Conservation (phyloP, 495 filamentous ascomycete genomes). For the Aspergillus nidulans region DNA sequence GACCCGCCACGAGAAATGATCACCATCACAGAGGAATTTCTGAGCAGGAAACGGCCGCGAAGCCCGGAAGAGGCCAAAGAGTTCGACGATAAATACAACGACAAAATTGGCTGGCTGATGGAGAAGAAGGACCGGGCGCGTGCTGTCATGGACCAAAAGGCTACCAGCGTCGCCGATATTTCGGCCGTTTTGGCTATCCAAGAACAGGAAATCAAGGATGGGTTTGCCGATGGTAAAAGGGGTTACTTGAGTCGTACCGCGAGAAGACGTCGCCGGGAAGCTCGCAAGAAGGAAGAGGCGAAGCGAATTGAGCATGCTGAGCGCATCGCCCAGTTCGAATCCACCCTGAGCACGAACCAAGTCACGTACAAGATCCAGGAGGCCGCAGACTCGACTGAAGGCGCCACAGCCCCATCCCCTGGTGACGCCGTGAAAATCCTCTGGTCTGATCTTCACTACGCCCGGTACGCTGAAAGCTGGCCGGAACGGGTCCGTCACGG, state of each 20-base stretch:
- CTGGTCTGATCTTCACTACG: conserved; percentile 67
- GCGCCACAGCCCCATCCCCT: conserved; percentile 23
- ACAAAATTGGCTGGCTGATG: conserved; percentile 41
- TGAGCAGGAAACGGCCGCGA: conserved; percentile 59
- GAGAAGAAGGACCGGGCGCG: conserved; percentile 54
- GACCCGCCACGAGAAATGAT: conserved; percentile 45
- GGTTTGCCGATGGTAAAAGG: conserved; percentile 25
- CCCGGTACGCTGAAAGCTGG: conserved; percentile 64
- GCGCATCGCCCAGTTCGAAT: conserved; percentile 28
- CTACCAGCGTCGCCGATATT: conserved; percentile 83
- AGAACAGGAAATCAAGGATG: conserved; percentile 31
- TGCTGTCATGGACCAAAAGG: conserved; percentile 78
- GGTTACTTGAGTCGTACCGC: conserved; percentile 34
- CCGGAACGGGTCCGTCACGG: conserved; percentile 63
- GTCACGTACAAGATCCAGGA: conserved; percentile 31
- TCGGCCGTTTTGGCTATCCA: conserved; percentile 68
- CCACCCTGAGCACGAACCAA: conserved; percentile 21
- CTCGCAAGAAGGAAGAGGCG: conserved; percentile 36
- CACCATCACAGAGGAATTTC: conserved; percentile 41
- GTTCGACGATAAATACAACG: conserved; percentile 42
- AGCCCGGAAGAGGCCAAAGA: conserved; percentile 38
- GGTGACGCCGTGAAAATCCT: conserved; percentile 50
- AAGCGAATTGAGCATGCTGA: conserved; percentile 30
- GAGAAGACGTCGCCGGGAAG: conserved; percentile 26
- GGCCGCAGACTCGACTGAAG: conserved; percentile 14